These are phyloP conservation scores for Rhytidiadelphus loreus DNA, from an alignment of 225 moss, liverwort and hornwort genomes.

Conservation along the genomic window DNA sequence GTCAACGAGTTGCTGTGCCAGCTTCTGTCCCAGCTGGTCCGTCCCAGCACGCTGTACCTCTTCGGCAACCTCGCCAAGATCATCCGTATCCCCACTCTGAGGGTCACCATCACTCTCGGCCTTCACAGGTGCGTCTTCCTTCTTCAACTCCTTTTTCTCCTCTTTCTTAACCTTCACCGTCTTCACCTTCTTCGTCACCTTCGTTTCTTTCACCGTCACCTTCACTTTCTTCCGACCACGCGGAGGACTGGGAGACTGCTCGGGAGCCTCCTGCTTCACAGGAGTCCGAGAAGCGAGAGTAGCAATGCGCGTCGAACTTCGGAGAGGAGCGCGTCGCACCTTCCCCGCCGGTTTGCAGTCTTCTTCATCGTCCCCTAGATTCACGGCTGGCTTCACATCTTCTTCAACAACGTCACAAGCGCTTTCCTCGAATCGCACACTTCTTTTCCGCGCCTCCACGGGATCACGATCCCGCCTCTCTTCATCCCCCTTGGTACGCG, in stretches of 20 bases:
- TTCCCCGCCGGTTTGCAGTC: slow-evolving; percentile 2
- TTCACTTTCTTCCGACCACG: slow-evolving; percentile 32
- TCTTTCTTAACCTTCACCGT: slow-evolving; percentile 6
- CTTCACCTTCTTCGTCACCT: slow-evolving; percentile 14
- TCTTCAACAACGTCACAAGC: neutral
- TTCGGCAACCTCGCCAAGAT: slow-evolving; percentile 23
- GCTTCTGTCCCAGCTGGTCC: slow-evolving; percentile 12
- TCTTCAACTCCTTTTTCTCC: neutral
- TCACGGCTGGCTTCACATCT: neutral
- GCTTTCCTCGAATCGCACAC: neutral
- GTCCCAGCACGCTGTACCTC: neutral
- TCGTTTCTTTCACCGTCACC: slow-evolving; percentile 10
- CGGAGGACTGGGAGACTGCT: slow-evolving; percentile 10
- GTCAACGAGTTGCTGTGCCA: slow-evolving; percentile 24
- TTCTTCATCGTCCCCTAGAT: neutral
- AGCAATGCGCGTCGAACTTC: slow-evolving; percentile 35
- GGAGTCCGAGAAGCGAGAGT: slow-evolving; percentile 6
- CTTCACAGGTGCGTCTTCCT: neutral
- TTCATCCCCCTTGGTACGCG: neutral
- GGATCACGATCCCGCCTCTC: neutral
- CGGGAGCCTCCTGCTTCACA: slow-evolving; percentile 7
- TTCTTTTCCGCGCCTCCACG: neutral
- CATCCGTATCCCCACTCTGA: slow-evolving; percentile 5
- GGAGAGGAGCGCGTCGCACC: slow-evolving; percentile 9
- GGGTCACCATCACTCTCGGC: neutral